phyloP scores from a whole-genome alignment of 2,329 filamentous ascomycete genomes.

The Penicillium sp. region DNA sequence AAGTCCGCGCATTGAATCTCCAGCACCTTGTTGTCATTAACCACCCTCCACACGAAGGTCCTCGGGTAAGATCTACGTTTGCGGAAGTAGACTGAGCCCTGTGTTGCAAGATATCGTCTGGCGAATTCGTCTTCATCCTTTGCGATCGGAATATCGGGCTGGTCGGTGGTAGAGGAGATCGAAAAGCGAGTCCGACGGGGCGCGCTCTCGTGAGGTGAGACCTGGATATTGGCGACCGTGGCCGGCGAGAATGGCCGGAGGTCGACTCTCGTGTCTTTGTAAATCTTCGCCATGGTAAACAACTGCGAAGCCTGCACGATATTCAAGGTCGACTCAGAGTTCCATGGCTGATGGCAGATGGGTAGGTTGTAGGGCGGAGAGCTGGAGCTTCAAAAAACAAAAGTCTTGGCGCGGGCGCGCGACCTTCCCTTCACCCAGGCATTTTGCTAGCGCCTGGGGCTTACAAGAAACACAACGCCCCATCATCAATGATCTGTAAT shows the following conservation, averaged over 20 bases:
- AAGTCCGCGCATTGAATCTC: conserved; percentile 84
- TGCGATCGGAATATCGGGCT: conserved; percentile 44
- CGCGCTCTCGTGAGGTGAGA: conserved; percentile 57
- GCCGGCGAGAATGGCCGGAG: conserved; percentile 72
- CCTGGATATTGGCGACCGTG: conserved; percentile 71
- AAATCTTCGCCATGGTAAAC: conserved; percentile 68
- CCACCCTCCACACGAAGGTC: conserved; percentile 86
- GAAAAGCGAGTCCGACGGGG: conserved; percentile 51
- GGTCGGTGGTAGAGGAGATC: conserved; percentile 49
- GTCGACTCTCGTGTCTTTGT: conserved; percentile 85
- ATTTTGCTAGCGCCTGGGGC: not conserved
- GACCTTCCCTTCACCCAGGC: not conserved
- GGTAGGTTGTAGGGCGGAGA: conserved; percentile 36
- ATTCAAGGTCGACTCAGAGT: conserved; percentile 33
- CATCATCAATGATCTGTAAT: not conserved
- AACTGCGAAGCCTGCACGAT: conserved; percentile 22
- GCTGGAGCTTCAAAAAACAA: conserved; percentile 42
- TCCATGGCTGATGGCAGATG: conserved; percentile 36
- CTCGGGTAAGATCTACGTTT: conserved; percentile 74
- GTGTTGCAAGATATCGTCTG: conserved; percentile 71
- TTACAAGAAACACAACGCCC: not conserved
- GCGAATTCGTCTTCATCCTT: conserved; percentile 72
- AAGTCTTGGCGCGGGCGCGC: conserved; percentile 39
- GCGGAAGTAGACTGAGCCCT: conserved; percentile 84
- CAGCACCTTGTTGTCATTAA: conserved; percentile 77